Conservation (phyloP, 2,329 filamentous ascomycete species). For the Colletotrichum phormii region DNA sequence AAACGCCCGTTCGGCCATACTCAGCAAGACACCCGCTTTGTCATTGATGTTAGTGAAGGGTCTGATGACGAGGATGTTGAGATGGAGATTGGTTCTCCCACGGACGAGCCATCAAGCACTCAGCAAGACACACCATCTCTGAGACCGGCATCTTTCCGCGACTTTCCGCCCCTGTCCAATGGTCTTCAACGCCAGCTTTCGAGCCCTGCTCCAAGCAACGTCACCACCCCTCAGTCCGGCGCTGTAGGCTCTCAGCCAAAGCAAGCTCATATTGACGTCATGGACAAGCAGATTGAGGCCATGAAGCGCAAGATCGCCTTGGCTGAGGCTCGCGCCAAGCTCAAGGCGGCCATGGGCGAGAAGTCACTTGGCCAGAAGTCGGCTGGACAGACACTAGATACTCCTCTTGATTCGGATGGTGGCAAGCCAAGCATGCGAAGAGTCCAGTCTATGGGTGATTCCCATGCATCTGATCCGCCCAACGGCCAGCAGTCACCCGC, state of each 20-base stretch:
- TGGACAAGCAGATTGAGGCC: constrained; percentile 70
- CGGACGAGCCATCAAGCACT: constrained; percentile 52
- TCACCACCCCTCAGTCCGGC: constrained; percentile 51
- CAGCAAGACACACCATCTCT: constrained; percentile 48
- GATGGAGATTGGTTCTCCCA: constrained; percentile 73
- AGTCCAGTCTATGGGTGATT: constrained; percentile 37
- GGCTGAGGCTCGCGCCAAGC: constrained; percentile 66
- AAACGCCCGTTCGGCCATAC: constrained; percentile 74
- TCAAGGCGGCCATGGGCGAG: constrained; percentile 43
- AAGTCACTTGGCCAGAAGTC: constrained; percentile 25
- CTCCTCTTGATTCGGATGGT: constrained; percentile 26
- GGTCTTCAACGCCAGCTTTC: constrained; percentile 53
- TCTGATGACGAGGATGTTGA: constrained; percentile 72
- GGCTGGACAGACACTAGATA: constrained; percentile 26
- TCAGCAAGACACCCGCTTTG: constrained; percentile 70
- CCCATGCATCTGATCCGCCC: constrained; percentile 37
- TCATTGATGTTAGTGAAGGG: constrained; percentile 87
- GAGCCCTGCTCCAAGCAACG: constrained; percentile 50
- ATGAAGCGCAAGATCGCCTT: constrained; percentile 70
- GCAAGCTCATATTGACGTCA: constrained; percentile 57
- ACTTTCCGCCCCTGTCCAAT: constrained; percentile 58
- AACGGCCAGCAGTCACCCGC: constrained; percentile 41
- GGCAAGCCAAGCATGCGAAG: constrained; percentile 34
- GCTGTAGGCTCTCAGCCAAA: constrained; percentile 47
- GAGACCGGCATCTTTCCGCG: constrained; percentile 52